Evolutionary conservation across 768 basidiomycete genomes (phyloP), one percentile per base, ranked within the genome.

Genomic region (Suillus plorans): DNA sequence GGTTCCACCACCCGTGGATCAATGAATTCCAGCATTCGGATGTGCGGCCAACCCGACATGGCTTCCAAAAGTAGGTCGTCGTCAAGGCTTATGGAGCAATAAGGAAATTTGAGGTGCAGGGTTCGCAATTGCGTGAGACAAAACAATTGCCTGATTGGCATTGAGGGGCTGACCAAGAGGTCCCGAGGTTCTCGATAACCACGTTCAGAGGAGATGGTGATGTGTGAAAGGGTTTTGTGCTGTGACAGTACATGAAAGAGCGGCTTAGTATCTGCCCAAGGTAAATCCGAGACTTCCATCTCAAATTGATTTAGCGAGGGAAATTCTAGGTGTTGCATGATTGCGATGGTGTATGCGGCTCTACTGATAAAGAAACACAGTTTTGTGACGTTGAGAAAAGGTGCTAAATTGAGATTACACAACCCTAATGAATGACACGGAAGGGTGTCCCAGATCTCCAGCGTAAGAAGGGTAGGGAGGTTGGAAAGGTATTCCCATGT

Each of bases 41-140:
- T 59, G 57, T 41, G 57, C 9, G 39, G 57, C 57, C 57, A 59
- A 28, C 57, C 28, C 20, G 57, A 59, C 39, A 59, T 20, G 16
- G 57, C 57, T 41, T 59, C 39, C 37, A 41, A 58, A 14, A 58
- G 39, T 25, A 59, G 37, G 57, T 28, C 10, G 3, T 59, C 13
- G 18, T 59, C 25, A 41, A 59, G 39, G 22, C 13, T 28, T 25
- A 59, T 59, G 39, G 5, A 12, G 8, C 9, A 59, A 28, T 5
- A 25, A 41, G 16, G 22, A 28, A 41, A 28, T 1, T 10, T 31
- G 39, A 59, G 18, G 9, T 25, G 37, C 16, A 58, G 39, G 16
- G 4, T 59, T 41, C 39, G 57, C 25, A 59, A 18, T 39, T 41
- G 57, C 16, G 10, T 25, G 39, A 59, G 28, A 59, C 57, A 25